Base-by-base conservation (phyloP, 1,284 basidiomycete species). In the Cryptococcus floricola region DNA sequence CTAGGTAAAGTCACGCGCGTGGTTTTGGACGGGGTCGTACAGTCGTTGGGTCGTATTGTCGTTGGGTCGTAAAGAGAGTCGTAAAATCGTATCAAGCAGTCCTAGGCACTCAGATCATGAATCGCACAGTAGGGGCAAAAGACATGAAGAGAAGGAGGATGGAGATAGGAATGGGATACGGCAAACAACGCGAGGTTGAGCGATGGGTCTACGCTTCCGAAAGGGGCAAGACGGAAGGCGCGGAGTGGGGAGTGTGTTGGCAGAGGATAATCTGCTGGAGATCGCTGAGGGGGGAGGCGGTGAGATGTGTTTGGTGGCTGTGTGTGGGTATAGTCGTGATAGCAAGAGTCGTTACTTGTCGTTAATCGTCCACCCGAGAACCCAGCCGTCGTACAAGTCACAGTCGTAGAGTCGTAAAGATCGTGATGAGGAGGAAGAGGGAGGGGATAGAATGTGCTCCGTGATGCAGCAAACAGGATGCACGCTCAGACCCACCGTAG, bases 201-300 rank as follows among this genome's bases (percentile, higher is more conserved):
- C 39, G 61, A 63, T 57, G 16, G 23, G 51, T 63, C 61, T 60
- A 63, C 57, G 50, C 41, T 42, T n/a, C 31, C 39, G n/a, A 10
- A 13, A 28, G 50, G 18, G 48, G 19, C 38, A 50, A 50, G 18
- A 41, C n/a, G 25, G 46, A 37, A 6, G 31, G 19, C 42, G 25
- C 23, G 31, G 53, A 49, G 47, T 41, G 39, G 19, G 39, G 28
- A 34, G 19, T n/a, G 38, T 38, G 48, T 46, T 25, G 18, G 19
- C 18, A 34, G 34, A 34, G 14, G 34, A 37, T 31, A 31, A 4
- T 31, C 34, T 23, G 47, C 13, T 7, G n/a, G 47, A 34, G 47
- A 18, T 34, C 53, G 39, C 23, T 43, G 28, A 42, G 19, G 28
- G 46, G 39, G 19, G 27, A 43, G 13, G 39, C 19, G n/a, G 16